These are phyloP conservation scores for Corynascus novoguineensis DNA, from an alignment of 495 filamentous ascomycete genomes.

Conservation along the genomic window DNA sequence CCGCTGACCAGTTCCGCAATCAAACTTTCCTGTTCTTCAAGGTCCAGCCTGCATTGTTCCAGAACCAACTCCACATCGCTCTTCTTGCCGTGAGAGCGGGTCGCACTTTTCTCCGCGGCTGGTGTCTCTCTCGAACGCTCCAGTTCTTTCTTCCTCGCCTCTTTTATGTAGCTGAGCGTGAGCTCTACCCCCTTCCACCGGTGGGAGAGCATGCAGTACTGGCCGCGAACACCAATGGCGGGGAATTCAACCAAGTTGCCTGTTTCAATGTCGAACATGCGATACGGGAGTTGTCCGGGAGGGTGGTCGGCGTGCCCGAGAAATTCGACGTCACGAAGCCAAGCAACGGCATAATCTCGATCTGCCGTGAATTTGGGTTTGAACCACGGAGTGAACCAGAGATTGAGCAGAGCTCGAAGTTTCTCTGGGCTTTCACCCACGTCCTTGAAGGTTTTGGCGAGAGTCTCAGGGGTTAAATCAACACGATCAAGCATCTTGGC, in stretches of 20 bases:
- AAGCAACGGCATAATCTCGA: conserved; percentile 11
- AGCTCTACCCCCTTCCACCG: conserved; percentile 44
- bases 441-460: conserved; percentile 21
- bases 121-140: conserved; percentile 11
- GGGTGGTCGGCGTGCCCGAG: conserved; percentile 16
- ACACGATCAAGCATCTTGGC: conserved; percentile 10
- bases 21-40: conserved; percentile 23
- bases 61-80: conserved; percentile 20
- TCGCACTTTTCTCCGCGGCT: neutral
- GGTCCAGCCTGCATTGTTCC: conserved; percentile 22
- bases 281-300: conserved; percentile 24
- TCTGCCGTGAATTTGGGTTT: conserved; percentile 27
- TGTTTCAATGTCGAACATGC: conserved; percentile 46
- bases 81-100: neutral
- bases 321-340: conserved; percentile 25
- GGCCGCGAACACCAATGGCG: conserved; percentile 25
- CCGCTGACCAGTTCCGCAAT: conserved; percentile 12
- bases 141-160: conserved; percentile 13
- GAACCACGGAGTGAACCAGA: conserved; percentile 29
- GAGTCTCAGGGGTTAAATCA: conserved; percentile 18
- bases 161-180: conserved; percentile 31
- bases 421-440: conserved; percentile 28
- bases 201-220: conserved; percentile 46
- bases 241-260: conserved; percentile 34
- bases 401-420: conserved; percentile 26